phyloP scores from a whole-genome alignment of 2,329 filamentous ascomycete species.

The Plectosphaerella cucumerina region DNA sequence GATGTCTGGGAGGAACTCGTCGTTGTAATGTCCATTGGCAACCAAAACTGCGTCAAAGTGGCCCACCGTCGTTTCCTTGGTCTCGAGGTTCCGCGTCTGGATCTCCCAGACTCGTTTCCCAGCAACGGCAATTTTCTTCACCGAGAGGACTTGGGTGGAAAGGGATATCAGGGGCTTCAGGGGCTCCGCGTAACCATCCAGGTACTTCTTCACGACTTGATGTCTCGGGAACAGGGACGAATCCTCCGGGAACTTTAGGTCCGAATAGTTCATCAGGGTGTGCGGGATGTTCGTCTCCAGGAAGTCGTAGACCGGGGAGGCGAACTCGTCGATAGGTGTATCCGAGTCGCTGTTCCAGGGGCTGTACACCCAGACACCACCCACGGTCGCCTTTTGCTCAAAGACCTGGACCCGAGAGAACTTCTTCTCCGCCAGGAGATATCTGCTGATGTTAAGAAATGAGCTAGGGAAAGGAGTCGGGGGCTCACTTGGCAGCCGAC shows the following conservation, averaged over 20 bases:
- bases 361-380: conserved; percentile 72
- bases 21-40: conserved; percentile 59
- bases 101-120: conserved; percentile 44
- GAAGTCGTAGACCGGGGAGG: conserved; percentile 67
- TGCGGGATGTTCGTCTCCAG: conserved; percentile 76
- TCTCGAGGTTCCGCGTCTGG: conserved; percentile 22
- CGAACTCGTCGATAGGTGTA: conserved; percentile 21
- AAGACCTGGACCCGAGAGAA: conserved; percentile 65
- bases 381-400: conserved; percentile 62
- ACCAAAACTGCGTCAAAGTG: conserved; percentile 60
- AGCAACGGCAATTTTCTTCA: conserved; percentile 19
- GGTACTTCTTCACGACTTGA: conserved; percentile 58
- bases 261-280: conserved; percentile 65
- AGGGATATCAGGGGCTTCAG: conserved; percentile 55
- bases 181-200: conserved; percentile 59
- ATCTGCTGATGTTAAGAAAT: conserved; percentile 42
- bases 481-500: conserved; percentile 43
- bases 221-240: conserved; percentile 65
- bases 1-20: conserved; percentile 55
- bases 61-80: conserved; percentile 12
- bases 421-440: conserved; percentile 56
- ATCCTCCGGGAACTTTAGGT: conserved; percentile 52
- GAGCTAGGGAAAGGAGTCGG: neutral
- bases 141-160: conserved; percentile 54
- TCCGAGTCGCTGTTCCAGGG: conserved; percentile 36